phyloP scores from a whole-genome alignment of 2,329 filamentous ascomycete genomes.

The Nakataea oryzae region DNA sequence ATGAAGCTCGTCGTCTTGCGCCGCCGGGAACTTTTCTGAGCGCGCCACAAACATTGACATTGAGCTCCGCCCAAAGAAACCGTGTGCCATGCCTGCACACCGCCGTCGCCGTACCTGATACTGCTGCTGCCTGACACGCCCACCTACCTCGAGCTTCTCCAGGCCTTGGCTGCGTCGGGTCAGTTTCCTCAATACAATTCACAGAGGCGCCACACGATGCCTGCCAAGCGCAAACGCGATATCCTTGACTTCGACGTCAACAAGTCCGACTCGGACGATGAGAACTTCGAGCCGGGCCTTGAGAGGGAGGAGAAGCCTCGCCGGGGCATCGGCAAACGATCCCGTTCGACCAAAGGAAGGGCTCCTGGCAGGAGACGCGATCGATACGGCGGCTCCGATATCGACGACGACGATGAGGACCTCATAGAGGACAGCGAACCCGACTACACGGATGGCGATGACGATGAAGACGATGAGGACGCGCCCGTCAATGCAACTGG shows the following conservation, averaged over 20 bases:
- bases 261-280: constrained; percentile 55
- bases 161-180: no score
- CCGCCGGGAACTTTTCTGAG: neutral
- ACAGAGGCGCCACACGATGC: constrained; percentile 19
- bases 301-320: constrained; percentile 30
- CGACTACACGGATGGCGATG: constrained; percentile 32
- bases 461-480: constrained; percentile 25
- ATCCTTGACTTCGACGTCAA: constrained; percentile 53
- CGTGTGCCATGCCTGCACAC: neutral
- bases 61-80: neutral
- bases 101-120: neutral
- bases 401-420: constrained; percentile 49
- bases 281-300: constrained; percentile 50
- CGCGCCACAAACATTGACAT: neutral
- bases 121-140: neutral
- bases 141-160: no score
- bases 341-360: constrained; percentile 12
- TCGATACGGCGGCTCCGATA: constrained; percentile 49
- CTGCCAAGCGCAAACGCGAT: constrained; percentile 46
- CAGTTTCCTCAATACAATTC: neutral
- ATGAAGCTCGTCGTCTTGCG: neutral
- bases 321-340: constrained; percentile 24
- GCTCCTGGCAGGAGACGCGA: constrained; percentile 24
- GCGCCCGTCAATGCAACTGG: constrained; percentile 28
- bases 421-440: constrained; percentile 41